Percentiles rank a stretch among this genome's conserved stretches.
Conservation (phyloP, 805 yeast genomes). For the Saccharomyces paradoxus region DNA sequence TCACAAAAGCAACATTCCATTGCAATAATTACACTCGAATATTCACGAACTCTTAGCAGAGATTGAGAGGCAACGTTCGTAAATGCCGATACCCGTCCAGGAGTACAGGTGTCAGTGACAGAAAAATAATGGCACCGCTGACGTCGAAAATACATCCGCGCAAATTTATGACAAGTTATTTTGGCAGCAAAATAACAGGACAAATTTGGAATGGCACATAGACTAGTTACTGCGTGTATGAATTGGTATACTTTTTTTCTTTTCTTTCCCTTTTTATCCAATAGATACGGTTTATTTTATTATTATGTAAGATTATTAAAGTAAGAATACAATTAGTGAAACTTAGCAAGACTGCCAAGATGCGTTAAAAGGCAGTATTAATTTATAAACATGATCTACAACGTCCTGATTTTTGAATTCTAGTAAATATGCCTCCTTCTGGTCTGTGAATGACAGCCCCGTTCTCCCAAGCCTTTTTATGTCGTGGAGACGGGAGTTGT, state of each 20-base stretch:
- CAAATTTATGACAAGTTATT: not conserved
- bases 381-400: conserved; percentile 20
- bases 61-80: not conserved
- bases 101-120: not conserved
- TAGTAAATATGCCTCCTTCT: conserved; percentile 10
- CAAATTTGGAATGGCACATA: not conserved
- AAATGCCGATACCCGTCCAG: not conserved
- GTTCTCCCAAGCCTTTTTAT: conserved; percentile 25
- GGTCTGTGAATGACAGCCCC: conserved; percentile 17
- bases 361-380: conserved; percentile 8
- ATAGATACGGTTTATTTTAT: too few relatives aligned
- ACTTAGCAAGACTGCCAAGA: not conserved
- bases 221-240: not conserved
- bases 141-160: not conserved
- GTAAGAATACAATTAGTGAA: not conserved
- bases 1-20: not conserved
- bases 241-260: not conserved
- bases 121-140: not conserved
- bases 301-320: not conserved
- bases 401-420: conserved; percentile 22
- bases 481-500: conserved; percentile 9
- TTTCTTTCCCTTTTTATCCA: too few relatives aligned
- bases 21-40: not conserved
- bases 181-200: not conserved
- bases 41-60: not conserved